phyloP scores from a whole-genome alignment of 495 filamentous ascomycete genomes.

The Talaromyces proteolyticus region DNA sequence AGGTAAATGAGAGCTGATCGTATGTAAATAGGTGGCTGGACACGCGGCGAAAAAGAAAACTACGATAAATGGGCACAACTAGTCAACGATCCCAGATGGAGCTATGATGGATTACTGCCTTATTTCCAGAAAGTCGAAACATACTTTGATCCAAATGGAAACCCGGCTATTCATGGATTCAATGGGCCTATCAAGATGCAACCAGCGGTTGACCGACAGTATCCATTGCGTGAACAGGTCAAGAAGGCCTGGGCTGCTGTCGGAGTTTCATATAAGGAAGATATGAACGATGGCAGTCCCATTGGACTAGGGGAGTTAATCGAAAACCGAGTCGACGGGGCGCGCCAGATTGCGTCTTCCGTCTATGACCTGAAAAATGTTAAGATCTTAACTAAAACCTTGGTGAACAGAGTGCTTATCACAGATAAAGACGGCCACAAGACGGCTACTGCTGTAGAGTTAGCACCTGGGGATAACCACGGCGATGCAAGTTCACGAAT shows the following conservation, averaged over 20 bases:
- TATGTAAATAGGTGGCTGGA: constrained; percentile 19
- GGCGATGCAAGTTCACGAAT: constrained; percentile 36
- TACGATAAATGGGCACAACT: constrained; percentile 36
- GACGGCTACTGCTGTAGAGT: constrained; percentile 20
- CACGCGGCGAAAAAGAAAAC: constrained; percentile 25
- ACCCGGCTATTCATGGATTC: constrained; percentile 2
- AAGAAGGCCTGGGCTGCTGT: constrained; percentile 20
- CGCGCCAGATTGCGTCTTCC: constrained; percentile 22
- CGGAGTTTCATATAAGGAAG: constrained; percentile 17
- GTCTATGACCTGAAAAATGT: constrained; percentile 23
- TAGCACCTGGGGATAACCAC: constrained; percentile 18
- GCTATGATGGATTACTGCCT: constrained; percentile 40
- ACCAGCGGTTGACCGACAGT: constrained; percentile 15
- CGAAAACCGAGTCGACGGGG: constrained; percentile 28
- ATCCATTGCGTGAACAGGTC: constrained; percentile 24
- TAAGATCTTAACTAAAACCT: constrained; percentile 19
- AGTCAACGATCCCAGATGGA: constrained; percentile 42
- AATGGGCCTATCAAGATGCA: constrained; percentile 5
- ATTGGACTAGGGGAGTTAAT: constrained; percentile 20
- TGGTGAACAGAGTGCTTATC: constrained; percentile 18
- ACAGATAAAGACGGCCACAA: constrained; percentile 8
- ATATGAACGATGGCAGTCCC: constrained; percentile 20
- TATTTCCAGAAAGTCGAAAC: constrained; percentile 9
- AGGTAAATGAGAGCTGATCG: background rate
- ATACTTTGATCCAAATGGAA: constrained; percentile 15